Evolutionary conservation across 1,284 basidiomycete species (phyloP), one percentile per base, ranked within the genome.

Genomic region (Ustilago bromivora): DNA sequence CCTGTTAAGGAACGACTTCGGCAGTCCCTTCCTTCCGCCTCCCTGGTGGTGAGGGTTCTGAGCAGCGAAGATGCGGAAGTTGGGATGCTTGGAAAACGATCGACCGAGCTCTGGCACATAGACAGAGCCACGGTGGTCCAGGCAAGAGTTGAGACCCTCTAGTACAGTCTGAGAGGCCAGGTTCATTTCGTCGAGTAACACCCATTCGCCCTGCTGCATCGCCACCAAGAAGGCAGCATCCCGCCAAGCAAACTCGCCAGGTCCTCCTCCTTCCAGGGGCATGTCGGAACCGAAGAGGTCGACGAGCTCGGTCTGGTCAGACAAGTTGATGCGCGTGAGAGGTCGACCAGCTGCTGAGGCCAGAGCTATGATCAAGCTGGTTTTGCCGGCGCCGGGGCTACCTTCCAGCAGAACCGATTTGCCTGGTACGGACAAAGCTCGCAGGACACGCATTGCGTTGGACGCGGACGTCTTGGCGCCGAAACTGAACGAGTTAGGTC

Each of bases 381-480:
- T 99, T 88, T 99, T 99, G 6, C 98, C 97, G n/a, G 99, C 97
- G 3, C 97, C 97, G 5, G 98, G 98, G 85, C 95, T 98, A 2
- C 97, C 97, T 86, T 99, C 97, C 3, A 99, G 89, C 35, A 99
- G 89, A 61, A 99, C 93, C 0, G 97, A 94, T 86, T 98, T 99
- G 15, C 63, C 59, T 8, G 88, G 87, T 0, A 99, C 89, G 85
- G 98, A 95, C 72, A 93, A 93, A 7, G 95, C 97, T 65, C 97
- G 91, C 19, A 96, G 88, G 4, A 99, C 91, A 38, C 96, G 92
- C 89, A 95, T 91, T 15, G 93, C 92, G 87, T 99, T 99, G 69
- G 92, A 90, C 31, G 90, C 90, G 9, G 96, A 93, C 1, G 97
- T 99, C 0, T 94, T 94, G 0, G 95, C 96, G 56, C 92, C 89